These are phyloP conservation scores for Cymodocea nodosa DNA, from an alignment of 116 monocot species.

Conservation along the genomic window DNA sequence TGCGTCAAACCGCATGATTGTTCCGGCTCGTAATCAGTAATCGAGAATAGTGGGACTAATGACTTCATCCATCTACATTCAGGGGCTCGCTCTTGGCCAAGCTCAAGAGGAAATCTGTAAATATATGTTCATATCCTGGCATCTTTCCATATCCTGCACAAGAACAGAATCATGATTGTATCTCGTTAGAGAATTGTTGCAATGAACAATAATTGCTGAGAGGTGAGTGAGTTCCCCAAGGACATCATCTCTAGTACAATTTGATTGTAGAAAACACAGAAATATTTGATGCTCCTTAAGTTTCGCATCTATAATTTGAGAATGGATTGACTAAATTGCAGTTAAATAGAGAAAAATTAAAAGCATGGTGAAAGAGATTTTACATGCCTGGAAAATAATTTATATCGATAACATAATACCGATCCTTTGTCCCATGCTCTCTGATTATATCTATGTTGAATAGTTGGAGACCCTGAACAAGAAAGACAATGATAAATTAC, in stretches of 20 bases:
- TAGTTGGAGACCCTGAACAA: constrained; percentile 66
- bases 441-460: constrained; percentile 97
- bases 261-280: no score
- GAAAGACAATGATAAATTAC: no score
- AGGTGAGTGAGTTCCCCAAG: no score
- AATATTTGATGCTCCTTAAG: no score
- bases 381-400: constrained; percentile 89
- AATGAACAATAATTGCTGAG: no score
- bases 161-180: constrained; percentile 1
- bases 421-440: constrained; percentile 69
- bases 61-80: neutral
- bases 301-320: no score
- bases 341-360: neutral
- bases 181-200: no score
- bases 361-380: neutral
- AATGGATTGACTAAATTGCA: no score
- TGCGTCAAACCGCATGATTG: no score
- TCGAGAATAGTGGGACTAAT: no score
- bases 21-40: no score
- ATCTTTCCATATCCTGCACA: constrained; percentile 59
- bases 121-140: constrained; percentile 72
- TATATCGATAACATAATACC: constrained; percentile 91
- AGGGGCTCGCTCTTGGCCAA: constrained; percentile 23
- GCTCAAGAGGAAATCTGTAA: constrained; percentile 52
- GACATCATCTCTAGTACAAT: no score